These are phyloP conservation scores for Clonostachys chloroleuca DNA, from an alignment of 2,329 filamentous ascomycete genomes.

Conservation along the genomic window DNA sequence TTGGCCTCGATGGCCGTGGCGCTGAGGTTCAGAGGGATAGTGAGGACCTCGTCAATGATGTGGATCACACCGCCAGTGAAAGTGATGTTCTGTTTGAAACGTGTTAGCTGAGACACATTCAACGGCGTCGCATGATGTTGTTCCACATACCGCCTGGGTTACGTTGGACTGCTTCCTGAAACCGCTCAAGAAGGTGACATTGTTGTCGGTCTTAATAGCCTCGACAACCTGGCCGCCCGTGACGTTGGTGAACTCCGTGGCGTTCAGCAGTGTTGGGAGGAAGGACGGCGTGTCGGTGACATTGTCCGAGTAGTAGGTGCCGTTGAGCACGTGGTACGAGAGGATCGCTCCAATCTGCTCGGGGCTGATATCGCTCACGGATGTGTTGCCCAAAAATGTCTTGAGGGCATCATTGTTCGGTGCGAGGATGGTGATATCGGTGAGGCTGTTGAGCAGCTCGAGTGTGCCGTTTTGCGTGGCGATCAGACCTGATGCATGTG, in stretches of 20 bases:
- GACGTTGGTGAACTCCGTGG: conserved; percentile 28
- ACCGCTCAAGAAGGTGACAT: conserved; percentile 24
- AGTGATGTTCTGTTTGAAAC: conserved; percentile 15
- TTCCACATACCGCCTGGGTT: conserved; percentile 17
- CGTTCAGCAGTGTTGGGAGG: conserved; percentile 19
- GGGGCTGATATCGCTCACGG: conserved; percentile 13
- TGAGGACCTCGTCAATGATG: conserved; percentile 31
- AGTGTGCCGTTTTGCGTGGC: too few relatives aligned
- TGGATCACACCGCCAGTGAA: conserved; percentile 18
- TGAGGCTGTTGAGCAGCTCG: not conserved
- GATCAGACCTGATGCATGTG: too few relatives aligned
- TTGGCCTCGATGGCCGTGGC: conserved; percentile 10
- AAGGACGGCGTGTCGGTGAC: conserved; percentile 20
- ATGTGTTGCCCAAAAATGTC: conserved; percentile 19
- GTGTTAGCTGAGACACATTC: not conserved
- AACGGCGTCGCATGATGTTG: too few relatives aligned
- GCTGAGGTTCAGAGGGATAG: conserved; percentile 24
- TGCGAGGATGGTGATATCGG: conserved; percentile 21
- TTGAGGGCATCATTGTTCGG: conserved; percentile 26
- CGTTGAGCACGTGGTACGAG: conserved; percentile 22
- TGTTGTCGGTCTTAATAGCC: conserved; percentile 19
- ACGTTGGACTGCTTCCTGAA: conserved; percentile 22
- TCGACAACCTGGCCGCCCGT: conserved; percentile 28
- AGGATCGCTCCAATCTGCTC: conserved; percentile 15
- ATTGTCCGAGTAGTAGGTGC: conserved; percentile 17